phyloP scores from a whole-genome alignment of 2,329 filamentous ascomycete genomes.

The Alternaria rosae region DNA sequence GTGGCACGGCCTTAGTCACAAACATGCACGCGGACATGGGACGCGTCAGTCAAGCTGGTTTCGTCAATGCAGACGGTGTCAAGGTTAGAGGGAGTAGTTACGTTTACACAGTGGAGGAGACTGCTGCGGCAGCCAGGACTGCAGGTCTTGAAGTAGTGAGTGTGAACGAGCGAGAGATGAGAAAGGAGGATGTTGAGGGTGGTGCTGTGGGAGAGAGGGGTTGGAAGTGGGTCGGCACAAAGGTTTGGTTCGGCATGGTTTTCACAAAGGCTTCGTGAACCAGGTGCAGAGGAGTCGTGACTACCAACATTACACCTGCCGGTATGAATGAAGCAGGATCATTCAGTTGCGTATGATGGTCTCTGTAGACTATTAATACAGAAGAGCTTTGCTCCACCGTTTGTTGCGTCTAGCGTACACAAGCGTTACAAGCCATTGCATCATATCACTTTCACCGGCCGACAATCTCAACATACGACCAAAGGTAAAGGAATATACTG shows the following conservation, averaged over 20 bases:
- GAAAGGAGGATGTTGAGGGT: slow-evolving; percentile 37
- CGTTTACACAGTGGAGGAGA: slow-evolving; percentile 61
- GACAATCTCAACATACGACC: background rate
- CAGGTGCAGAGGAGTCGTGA: background rate
- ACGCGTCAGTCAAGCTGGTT: slow-evolving; percentile 65
- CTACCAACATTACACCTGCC: too few relatives aligned
- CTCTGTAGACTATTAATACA: too few relatives aligned
- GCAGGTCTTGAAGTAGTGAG: slow-evolving; percentile 42
- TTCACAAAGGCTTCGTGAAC: slow-evolving; percentile 21
- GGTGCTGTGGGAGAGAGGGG: slow-evolving; percentile 45
- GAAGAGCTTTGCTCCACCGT: too few relatives aligned
- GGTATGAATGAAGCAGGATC: too few relatives aligned
- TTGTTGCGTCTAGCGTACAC: too few relatives aligned
- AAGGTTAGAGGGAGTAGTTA: slow-evolving; percentile 69
- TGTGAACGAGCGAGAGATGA: slow-evolving; percentile 41
- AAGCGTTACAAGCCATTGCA: too few relatives aligned
- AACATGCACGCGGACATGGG: slow-evolving; percentile 76
- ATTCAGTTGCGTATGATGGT: too few relatives aligned
- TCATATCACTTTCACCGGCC: too few relatives aligned
- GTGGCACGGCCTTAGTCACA: slow-evolving; percentile 65
- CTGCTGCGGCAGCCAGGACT: slow-evolving; percentile 57
- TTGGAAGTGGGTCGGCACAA: slow-evolving; percentile 51
- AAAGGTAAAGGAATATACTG: background rate
- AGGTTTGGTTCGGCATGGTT: slow-evolving; percentile 51
- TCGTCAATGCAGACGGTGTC: slow-evolving; percentile 59